Evolutionary conservation across 192 early-diverging fungal species (phyloP).

Genomic region (Coemansia sp.): DNA sequence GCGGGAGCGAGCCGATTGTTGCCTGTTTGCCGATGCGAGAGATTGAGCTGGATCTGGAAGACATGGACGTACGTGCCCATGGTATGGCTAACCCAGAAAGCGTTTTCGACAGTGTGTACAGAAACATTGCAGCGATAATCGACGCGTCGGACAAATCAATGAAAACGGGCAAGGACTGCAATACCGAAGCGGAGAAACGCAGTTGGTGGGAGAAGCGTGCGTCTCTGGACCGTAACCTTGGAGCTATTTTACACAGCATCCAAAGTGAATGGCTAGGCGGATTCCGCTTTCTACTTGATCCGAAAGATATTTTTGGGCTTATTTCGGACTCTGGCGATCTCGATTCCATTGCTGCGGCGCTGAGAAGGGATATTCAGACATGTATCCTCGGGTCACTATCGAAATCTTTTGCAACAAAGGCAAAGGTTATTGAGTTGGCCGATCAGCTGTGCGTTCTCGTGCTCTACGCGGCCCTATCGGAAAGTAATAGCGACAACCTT

Average conservation of each 20-base stretch:
- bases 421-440: conserved; percentile 15
- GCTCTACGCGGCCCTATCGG: conserved; percentile 35
- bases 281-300: conserved; percentile 59
- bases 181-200: conserved; percentile 65
- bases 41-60: conserved; percentile 31
- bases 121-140: conserved; percentile 66
- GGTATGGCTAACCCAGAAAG: not conserved
- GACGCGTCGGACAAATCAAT: conserved; percentile 70
- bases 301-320: not conserved
- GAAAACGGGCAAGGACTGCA: conserved; percentile 50
- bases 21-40: conserved; percentile 75
- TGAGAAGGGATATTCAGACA: conserved; percentile 20
- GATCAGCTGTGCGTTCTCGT: conserved; percentile 61
- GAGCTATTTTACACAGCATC: conserved; percentile 63
- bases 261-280: conserved; percentile 87
- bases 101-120: conserved; percentile 57
- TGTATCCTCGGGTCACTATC: conserved; percentile 17
- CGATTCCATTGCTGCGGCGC: not conserved
- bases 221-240: conserved; percentile 71
- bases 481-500: conserved; percentile 50
- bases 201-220: conserved; percentile 83
- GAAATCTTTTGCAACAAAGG: conserved; percentile 33
- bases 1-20: conserved; percentile 57
- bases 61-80: not conserved
- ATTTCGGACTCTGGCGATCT: not conserved